Percentiles rank a stretch among this genome's conserved stretches.
Evolutionary conservation across 768 basidiomycete genomes (phyloP).

Genomic region (Tricholoma sp.): DNA sequence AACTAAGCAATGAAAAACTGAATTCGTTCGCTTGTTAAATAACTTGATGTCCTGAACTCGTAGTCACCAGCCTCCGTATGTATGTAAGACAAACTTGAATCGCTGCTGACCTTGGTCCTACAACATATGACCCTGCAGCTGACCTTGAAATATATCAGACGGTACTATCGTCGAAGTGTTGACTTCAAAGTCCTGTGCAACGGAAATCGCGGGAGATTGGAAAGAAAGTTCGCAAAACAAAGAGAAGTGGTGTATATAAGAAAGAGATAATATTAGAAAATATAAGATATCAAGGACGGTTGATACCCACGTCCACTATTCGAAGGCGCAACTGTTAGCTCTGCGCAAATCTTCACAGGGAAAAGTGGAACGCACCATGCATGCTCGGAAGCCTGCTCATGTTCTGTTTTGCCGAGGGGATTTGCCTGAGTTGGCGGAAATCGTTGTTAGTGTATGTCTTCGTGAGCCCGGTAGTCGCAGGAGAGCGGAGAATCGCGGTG

Average conservation of each 20-base stretch:
- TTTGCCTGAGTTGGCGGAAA: slow-evolving; percentile 70
- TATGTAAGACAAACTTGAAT: neutral
- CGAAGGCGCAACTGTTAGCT: neutral
- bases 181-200: slow-evolving; percentile 6
- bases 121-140: neutral
- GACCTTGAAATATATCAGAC: neutral
- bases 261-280: neutral
- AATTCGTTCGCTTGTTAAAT: neutral
- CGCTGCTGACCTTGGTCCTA: neutral
- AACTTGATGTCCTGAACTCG: neutral
- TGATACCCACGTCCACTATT: slow-evolving; percentile 39
- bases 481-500: slow-evolving; percentile 56
- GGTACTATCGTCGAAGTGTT: neutral
- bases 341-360: neutral
- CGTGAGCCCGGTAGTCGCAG: slow-evolving; percentile 67
- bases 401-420: slow-evolving; percentile 67
- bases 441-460: slow-evolving; percentile 81
- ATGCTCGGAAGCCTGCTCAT: slow-evolving; percentile 83
- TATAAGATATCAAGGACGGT: slow-evolving; percentile 23
- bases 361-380: slow-evolving; percentile 49
- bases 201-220: neutral
- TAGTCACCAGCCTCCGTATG: neutral
- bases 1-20: neutral
- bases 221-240: neutral
- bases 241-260: neutral